Evolutionary conservation across 1,284 basidiomycete genomes (phyloP).

Genomic region (Phaffia rhodozyma): DNA sequence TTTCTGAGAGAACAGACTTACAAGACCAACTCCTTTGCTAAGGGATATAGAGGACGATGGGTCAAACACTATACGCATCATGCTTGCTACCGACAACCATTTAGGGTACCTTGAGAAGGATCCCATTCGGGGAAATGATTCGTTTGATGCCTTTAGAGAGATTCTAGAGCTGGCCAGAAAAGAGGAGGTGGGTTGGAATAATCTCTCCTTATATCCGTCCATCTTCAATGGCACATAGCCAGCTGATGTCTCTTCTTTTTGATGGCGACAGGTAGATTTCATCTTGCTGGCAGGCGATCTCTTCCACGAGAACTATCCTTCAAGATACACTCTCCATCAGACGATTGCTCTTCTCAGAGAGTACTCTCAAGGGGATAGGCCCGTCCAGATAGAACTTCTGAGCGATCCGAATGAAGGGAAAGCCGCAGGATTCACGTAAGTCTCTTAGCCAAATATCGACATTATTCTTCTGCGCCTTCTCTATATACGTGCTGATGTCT

Average conservation of each 20-base stretch:
- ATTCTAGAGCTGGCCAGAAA: slow-evolving; percentile 82
- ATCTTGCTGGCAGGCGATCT: slow-evolving; percentile 89
- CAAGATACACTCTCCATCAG: slow-evolving; percentile 75
- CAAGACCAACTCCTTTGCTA: too few species aligned
- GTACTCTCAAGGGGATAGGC: slow-evolving; percentile 76
- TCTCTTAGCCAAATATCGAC: slow-evolving; percentile 19
- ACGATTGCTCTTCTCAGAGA: slow-evolving; percentile 81
- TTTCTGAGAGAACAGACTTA: too few species aligned
- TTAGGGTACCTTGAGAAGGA: slow-evolving; percentile 93
- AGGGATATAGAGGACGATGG: too few species aligned
- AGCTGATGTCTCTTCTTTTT: neutral
- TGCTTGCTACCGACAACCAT: slow-evolving; percentile 89
- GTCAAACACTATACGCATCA: slow-evolving; percentile 51
- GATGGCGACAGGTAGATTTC: slow-evolving; percentile 62
- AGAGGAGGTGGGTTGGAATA: slow-evolving; percentile 52
- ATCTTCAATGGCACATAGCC: neutral
- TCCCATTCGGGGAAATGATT: slow-evolving; percentile 85
- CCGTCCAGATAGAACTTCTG: slow-evolving; percentile 76
- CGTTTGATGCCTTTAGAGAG: slow-evolving; percentile 89
- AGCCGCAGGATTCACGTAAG: slow-evolving; percentile 68
- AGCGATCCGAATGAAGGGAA: slow-evolving; percentile 86
- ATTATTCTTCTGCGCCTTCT: neutral
- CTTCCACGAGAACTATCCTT: slow-evolving; percentile 96
- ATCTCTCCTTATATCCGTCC: neutral
- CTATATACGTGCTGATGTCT: slow-evolving; percentile 6